Base-by-base conservation (phyloP, 768 basidiomycete genomes). In the Boletus sensibilis region DNA sequence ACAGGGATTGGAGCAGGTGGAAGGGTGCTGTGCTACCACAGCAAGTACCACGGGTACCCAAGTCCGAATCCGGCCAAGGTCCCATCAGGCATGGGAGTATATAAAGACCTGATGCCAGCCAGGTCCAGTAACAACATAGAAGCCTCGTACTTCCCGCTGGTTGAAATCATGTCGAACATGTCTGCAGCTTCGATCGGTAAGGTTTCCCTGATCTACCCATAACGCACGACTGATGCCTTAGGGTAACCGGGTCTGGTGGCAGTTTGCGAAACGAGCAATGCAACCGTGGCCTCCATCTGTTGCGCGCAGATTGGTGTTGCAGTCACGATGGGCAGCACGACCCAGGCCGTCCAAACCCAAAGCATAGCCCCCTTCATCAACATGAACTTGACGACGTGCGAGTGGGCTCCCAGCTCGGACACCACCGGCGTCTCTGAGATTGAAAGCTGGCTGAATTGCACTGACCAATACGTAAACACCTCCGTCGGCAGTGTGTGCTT, bases 241-340 rank as follows among this genome's bases (percentile, higher is more conserved):
- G 25, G 12, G 8, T 12, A 20, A n/a, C 29, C 23, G 25, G 18
- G 4, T 23, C 27, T 11, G 18, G 8, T 18, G 5, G 2, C 6
- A 52, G 44, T 25, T 5, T 59, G 58, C 39, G 34, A 50, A 38
- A 31, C 55, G 9, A 45, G 27, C 44, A 59, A 59, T 31, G 34
- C 42, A 25, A 58, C 56, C 2, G 58, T 59, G 18, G 40, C 50
- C 6, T 14, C 33, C 23, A 58, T 58, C 16, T 59, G 56, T 31
- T 59, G 58, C 14, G 18, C 33, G 6, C 49, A 42, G 21, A 6
- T 46, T 16, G 27, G 34, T 31, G 4, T 37, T 20, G 12, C 56
- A 25, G 25, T 31, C 29, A 43, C 53, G 14, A 55, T 27, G 45
- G n/a, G 46, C 13, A 49, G 5, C 40, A 38, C 35, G 35, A 45